A percentile compares a stretch with the other conserved stretches of the same genome.
Conservation (phyloP, 148 eudicot genomes). For the Rhododendron molle region DNA sequence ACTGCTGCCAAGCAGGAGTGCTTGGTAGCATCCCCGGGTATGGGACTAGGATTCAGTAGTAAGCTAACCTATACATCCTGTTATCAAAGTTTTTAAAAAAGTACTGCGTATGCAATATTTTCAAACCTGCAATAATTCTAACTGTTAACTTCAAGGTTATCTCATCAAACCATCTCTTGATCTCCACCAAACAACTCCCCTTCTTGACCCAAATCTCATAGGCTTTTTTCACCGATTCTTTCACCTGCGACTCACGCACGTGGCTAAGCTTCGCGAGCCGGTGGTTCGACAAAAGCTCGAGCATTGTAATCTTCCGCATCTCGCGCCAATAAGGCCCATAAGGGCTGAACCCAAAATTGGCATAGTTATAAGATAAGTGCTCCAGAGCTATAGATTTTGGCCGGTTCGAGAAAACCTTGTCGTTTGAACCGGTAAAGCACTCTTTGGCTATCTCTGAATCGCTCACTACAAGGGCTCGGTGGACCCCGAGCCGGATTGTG, state of each 20-base stretch:
- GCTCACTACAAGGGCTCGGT: slow-evolving; percentile 1
- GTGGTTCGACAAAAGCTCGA: neutral
- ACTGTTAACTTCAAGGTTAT: neutral
- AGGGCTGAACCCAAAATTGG: neutral
- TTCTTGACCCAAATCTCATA: neutral
- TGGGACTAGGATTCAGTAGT: too few relatives aligned
- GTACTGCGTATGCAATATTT: too few relatives aligned
- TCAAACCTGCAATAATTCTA: neutral
- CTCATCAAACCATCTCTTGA: neutral
- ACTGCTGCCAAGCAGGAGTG: too few relatives aligned
- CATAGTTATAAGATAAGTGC: neutral
- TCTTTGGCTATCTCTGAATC: neutral
- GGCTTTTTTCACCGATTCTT: neutral
- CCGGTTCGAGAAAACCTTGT: neutral
- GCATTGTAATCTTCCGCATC: neutral
- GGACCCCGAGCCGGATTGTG: slow-evolving; percentile 1
- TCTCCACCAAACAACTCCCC: neutral
- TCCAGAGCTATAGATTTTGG: neutral
- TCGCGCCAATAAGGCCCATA: neutral
- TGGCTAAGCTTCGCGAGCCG: neutral
- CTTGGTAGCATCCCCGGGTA: too few relatives aligned
- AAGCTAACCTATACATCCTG: too few relatives aligned
- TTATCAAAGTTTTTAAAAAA: too few relatives aligned
- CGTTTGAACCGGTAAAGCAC: neutral
- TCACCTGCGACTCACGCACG: neutral